Conservation (phyloP, 164 flowering plant genomes). For the Magnolia sinica region DNA sequence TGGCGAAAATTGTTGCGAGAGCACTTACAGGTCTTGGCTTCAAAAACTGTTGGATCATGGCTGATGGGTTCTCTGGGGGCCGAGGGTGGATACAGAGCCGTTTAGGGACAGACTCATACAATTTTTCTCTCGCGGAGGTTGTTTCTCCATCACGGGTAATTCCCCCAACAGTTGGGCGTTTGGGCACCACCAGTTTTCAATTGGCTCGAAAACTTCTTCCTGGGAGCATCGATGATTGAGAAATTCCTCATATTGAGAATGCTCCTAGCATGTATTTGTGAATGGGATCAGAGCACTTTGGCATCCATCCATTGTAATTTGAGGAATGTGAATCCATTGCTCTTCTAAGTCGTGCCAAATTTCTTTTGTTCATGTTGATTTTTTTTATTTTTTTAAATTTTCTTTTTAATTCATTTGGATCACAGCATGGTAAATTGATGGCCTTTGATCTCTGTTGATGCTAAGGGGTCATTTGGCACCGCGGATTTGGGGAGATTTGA, state of each 20-base stretch:
- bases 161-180: constrained; percentile 48
- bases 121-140: constrained; percentile 60
- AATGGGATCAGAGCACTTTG: not conserved
- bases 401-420: no score
- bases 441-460: no score
- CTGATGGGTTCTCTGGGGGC: constrained; percentile 87
- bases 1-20: constrained; percentile 80
- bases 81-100: constrained; percentile 89
- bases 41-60: constrained; percentile 75
- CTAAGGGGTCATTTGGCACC: no score
- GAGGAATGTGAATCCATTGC: not conserved
- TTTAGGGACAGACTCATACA: constrained; percentile 78
- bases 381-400: not conserved
- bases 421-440: no score
- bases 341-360: not conserved
- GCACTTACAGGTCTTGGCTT: constrained; percentile 72
- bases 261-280: constrained; percentile 12
- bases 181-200: constrained; percentile 47
- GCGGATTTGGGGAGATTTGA: no score
- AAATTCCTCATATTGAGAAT: not conserved
- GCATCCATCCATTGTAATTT: constrained; percentile 11
- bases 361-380: not conserved
- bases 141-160: constrained; percentile 75
- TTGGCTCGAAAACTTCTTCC: constrained; percentile 53
- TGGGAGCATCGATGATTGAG: constrained; percentile 33